Conservation (phyloP, 345 rosid species). For the Geranium brycei region DNA sequence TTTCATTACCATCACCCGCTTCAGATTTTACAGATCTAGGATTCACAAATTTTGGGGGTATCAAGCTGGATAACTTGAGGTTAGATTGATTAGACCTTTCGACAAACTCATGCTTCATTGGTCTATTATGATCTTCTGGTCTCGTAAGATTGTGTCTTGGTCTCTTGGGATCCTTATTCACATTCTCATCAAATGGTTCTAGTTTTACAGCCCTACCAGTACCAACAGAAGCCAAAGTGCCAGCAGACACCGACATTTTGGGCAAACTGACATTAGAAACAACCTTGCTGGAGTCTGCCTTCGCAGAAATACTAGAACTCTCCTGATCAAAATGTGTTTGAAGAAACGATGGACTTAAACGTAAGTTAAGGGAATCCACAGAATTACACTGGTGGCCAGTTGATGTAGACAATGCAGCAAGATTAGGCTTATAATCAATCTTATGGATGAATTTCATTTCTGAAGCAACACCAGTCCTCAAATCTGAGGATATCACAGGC, state of each 20-base stretch:
- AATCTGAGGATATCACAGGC: conserved; percentile 16
- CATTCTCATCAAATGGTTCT: conserved; percentile 44
- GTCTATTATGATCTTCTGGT: conserved; percentile 1
- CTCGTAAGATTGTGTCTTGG: conserved; percentile 10
- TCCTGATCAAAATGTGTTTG: conserved; percentile 13
- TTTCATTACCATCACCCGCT: conserved; percentile 22
- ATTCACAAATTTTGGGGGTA: conserved; percentile 16
- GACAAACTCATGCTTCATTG: conserved; percentile 35
- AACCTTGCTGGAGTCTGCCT: conserved; percentile 1
- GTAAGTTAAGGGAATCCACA: conserved; percentile 40
- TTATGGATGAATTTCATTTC: conserved; percentile 15
- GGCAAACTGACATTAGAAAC: conserved; percentile 14
- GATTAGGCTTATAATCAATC: conserved; percentile 13
- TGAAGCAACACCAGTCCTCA: conserved; percentile 8
- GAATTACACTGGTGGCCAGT: conserved; percentile 12
- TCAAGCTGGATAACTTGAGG: conserved; percentile 12
- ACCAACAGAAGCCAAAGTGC: conserved; percentile 15
- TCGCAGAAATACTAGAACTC: conserved; percentile 19
- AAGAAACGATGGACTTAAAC: conserved; percentile 29
- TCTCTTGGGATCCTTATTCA: conserved; percentile 13
- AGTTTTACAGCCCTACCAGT: conserved; percentile 31
- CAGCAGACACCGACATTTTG: conserved; percentile 8
- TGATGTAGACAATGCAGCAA: conserved; percentile 10
- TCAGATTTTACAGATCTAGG: conserved; percentile 38
- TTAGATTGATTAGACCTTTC: conserved; percentile 20